Evolutionary conservation across 257 asterid genomes (phyloP).

Genomic region (Nyctanthes arbortristis): DNA sequence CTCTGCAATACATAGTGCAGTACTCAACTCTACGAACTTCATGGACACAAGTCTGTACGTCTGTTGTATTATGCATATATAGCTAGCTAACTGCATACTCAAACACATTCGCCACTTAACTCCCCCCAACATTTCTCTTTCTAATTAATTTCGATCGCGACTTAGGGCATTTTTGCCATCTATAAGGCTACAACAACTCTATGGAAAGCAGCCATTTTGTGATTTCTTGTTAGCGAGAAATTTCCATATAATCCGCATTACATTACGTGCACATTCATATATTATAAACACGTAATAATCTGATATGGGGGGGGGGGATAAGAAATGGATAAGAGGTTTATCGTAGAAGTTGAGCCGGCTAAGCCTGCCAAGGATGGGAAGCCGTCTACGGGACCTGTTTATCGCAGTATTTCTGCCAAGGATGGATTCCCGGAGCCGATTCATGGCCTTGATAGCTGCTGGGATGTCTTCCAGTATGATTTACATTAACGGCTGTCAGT

Average conservation of each 20-base stretch:
- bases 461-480: constrained; percentile 56
- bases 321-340: constrained; percentile 32
- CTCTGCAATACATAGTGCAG: too few species aligned
- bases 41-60: too few species aligned
- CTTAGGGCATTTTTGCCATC: background rate
- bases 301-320: background rate
- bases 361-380: constrained; percentile 44
- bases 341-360: constrained; percentile 46
- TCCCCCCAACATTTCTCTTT: too few species aligned
- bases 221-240: background rate
- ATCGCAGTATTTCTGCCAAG: constrained; percentile 41
- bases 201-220: background rate
- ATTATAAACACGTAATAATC: background rate
- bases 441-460: constrained; percentile 39
- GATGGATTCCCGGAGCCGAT: constrained; percentile 44
- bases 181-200: background rate
- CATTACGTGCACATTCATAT: background rate
- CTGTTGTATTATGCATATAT: too few species aligned
- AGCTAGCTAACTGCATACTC: too few species aligned
- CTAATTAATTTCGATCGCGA: background rate
- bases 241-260: background rate
- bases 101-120: too few species aligned
- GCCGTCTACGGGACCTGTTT: constrained; percentile 52
- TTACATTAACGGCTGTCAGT: background rate
- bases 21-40: too few species aligned